Evolutionary conservation across 352 stramenopile genomes (phyloP).

Genomic region (Aphanomyces cochlioides): DNA sequence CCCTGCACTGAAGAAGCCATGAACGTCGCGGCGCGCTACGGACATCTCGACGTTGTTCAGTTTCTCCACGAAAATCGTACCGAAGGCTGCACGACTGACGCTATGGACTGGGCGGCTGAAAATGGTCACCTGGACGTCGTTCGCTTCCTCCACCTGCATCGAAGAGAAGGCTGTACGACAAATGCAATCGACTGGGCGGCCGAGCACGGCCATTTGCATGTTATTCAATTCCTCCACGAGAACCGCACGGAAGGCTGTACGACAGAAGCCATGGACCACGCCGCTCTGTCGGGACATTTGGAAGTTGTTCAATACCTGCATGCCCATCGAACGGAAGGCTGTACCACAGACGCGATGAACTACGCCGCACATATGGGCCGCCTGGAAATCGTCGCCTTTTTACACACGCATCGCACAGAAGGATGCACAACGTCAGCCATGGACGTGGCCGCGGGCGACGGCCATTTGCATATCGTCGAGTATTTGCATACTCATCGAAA

Average conservation of each 20-base stretch:
- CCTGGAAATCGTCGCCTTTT: conserved; percentile 29
- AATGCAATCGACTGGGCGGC: conserved; percentile 44
- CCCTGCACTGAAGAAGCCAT: conserved; percentile 32
- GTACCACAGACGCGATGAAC: conserved; percentile 32
- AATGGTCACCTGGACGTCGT: conserved; percentile 48
- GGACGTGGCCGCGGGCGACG: conserved; percentile 29
- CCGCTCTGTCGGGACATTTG: conserved; percentile 19
- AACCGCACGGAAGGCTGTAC: conserved; percentile 43
- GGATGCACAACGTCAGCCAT: conserved; percentile 31
- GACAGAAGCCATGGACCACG: conserved; percentile 45
- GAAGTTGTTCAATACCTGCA: conserved; percentile 9
- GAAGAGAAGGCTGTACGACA: conserved; percentile 39
- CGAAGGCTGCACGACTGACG: conserved; percentile 43
- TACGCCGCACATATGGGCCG: conserved; percentile 29
- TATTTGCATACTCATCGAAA: conserved; percentile 16
- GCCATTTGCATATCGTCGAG: conserved; percentile 25
- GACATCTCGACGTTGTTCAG: conserved; percentile 44
- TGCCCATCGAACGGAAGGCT: conserved; percentile 23
- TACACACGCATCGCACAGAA: conserved; percentile 28
- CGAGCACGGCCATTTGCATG: conserved; percentile 37
- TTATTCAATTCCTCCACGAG: conserved; percentile 43
- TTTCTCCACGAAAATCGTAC: conserved; percentile 43
- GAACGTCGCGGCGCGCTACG: conserved; percentile 39
- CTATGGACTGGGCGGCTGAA: conserved; percentile 52
- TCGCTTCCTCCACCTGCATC: conserved; percentile 43